Evolutionary conservation across 78 protist genomes (phyloP).

Genomic region (Cavenderia fasciculata): DNA sequence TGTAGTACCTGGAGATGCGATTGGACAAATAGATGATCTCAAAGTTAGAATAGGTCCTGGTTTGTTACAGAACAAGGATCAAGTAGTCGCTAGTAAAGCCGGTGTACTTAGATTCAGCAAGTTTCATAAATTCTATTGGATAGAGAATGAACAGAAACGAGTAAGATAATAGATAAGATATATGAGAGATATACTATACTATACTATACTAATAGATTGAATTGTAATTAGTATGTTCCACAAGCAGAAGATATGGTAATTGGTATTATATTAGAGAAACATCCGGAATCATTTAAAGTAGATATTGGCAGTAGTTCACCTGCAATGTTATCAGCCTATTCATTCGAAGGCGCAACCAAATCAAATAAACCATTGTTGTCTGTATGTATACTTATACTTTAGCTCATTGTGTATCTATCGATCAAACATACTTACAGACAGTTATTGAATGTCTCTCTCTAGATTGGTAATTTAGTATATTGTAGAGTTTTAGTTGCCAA

Average conservation of each 20-base stretch:
- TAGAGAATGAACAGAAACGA: conserved; percentile 75
- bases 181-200: neutral
- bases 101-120: conserved; percentile 79
- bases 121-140: conserved; percentile 49
- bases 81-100: conserved; percentile 46
- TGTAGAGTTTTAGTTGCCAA: conserved; percentile 82
- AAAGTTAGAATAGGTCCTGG: conserved; percentile 78
- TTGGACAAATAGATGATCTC: conserved; percentile 55
- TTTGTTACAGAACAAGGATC: conserved; percentile 29
- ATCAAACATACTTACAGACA: neutral
- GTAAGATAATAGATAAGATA: neutral
- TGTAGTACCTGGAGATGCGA: conserved; percentile 75
- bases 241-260: conserved; percentile 82
- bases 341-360: conserved; percentile 90
- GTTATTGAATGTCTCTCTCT: neutral
- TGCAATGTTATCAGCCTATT: conserved; percentile 80
- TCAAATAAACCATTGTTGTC: conserved; percentile 80
- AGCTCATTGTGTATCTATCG: neutral
- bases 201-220: neutral
- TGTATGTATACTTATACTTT: neutral
- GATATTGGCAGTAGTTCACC: conserved; percentile 76
- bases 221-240: conserved; percentile 80
- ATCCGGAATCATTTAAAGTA: conserved; percentile 77
- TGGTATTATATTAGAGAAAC: conserved; percentile 72
- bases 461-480: conserved; percentile 80